Percentiles rank a stretch among this genome's conserved stretches.
Evolutionary conservation across 2,329 filamentous ascomycete genomes (phyloP).

Genomic region (Penicillium verrucosum): DNA sequence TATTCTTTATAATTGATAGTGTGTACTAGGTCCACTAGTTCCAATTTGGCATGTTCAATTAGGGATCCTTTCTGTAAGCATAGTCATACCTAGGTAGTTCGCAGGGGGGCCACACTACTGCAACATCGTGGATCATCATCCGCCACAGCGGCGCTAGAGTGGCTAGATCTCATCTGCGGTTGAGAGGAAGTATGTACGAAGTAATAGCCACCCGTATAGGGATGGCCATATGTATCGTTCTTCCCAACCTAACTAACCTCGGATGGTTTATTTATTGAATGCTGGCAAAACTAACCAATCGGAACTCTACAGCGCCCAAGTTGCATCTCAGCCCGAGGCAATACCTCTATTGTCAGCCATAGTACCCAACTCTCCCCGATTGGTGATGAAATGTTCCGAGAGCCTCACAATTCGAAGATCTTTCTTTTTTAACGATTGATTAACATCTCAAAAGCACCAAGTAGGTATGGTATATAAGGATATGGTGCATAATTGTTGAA

Average conservation of each 20-base stretch:
- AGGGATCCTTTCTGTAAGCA: neutral
- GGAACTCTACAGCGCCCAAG: neutral
- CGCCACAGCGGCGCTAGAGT: slow-evolving; percentile 6
- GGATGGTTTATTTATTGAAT: neutral
- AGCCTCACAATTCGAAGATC: neutral
- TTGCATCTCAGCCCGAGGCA: slow-evolving; percentile 4
- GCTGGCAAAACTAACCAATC: neutral
- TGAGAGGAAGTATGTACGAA: neutral
- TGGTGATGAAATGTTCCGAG: neutral
- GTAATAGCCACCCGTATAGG: neutral
- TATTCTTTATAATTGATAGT: neutral
- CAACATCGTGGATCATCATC: neutral
- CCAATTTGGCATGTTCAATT: neutral
- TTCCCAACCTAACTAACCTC: neutral
- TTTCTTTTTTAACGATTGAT: neutral
- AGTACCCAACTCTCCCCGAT: neutral
- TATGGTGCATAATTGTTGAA: neutral
- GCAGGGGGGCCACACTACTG: neutral
- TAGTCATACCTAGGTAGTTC: neutral
- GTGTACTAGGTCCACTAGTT: neutral
- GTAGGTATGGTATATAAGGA: too few species aligned
- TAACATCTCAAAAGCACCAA: neutral
- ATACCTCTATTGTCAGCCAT: neutral
- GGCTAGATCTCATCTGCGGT: neutral
- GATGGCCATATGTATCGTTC: neutral